Percentiles rank a stretch among this genome's conserved stretches.
These are phyloP conservation scores for Ramaria rubella DNA, from an alignment of 768 basidiomycete genomes.

Conservation along the genomic window DNA sequence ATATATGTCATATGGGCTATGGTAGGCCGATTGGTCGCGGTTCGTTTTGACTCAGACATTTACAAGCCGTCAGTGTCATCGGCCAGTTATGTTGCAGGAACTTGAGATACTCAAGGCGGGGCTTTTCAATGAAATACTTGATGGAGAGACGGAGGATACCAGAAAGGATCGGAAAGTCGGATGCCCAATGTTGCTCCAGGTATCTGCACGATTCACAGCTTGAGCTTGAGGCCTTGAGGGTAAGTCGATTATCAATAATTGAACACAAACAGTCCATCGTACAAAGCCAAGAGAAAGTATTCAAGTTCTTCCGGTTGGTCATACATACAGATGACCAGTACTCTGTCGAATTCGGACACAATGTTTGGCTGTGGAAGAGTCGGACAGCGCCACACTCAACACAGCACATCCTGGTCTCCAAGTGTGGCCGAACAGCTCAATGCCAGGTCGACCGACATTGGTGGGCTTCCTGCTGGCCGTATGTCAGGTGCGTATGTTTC, in stretches of 20 bases:
- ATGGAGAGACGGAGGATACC: conserved; percentile 57
- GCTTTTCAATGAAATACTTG: conserved; percentile 52
- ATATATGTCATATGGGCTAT: too few relatives aligned
- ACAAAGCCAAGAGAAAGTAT: conserved; percentile 56
- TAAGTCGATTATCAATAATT: neutral
- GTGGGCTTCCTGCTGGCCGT: conserved; percentile 62
- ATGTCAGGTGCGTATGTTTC: conserved; percentile 44
- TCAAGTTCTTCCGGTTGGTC: conserved; percentile 53
- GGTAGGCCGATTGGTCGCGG: too few relatives aligned
- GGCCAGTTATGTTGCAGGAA: conserved; percentile 54
- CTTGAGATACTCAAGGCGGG: conserved; percentile 52
- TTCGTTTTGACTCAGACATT: too few relatives aligned
- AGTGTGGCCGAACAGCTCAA: conserved; percentile 43
- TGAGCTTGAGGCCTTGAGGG: neutral
- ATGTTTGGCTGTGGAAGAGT: conserved; percentile 22
- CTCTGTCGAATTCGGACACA: conserved; percentile 41
- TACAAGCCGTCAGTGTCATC: conserved; percentile 50
- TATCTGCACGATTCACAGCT: conserved; percentile 29
- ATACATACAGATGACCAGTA: conserved; percentile 47
- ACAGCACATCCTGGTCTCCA: conserved; percentile 60
- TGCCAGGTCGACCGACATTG: conserved; percentile 66
- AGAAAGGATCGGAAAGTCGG: conserved; percentile 47
- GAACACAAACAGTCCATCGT: conserved; percentile 66
- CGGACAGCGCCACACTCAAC: conserved; percentile 50
- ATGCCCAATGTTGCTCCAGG: conserved; percentile 38